These are phyloP conservation scores for Nepenthes mirabilis DNA, from an alignment of 148 eudicot species.

Conservation along the genomic window DNA sequence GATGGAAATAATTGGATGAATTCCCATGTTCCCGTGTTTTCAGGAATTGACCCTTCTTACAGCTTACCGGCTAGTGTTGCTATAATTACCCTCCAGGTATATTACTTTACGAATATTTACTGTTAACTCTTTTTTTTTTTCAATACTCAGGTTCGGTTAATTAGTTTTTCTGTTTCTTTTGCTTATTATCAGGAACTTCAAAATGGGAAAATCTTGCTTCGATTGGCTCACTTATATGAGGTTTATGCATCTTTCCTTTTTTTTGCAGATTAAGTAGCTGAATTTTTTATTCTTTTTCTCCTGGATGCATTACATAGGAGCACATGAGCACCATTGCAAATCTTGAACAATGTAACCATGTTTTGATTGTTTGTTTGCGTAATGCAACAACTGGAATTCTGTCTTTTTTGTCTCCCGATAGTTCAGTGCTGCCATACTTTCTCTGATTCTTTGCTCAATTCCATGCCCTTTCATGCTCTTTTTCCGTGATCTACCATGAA, in stretches of 20 bases:
- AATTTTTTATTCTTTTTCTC: not conserved
- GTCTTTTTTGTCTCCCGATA: too few species aligned
- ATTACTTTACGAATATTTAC: not conserved
- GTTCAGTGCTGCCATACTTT: too few species aligned
- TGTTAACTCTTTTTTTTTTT: not conserved
- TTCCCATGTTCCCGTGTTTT: conserved; percentile 48
- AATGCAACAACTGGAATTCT: too few species aligned
- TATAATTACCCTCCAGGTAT: conserved; percentile 76
- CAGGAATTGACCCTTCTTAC: conserved; percentile 68
- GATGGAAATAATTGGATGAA: conserved; percentile 54
- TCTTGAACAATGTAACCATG: too few species aligned
- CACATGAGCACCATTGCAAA: too few species aligned
- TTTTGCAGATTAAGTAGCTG: not conserved
- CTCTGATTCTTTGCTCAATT: too few species aligned
- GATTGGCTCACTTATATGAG: conserved; percentile 93
- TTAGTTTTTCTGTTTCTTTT: not conserved
- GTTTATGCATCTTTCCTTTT: conserved; percentile 21
- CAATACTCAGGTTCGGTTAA: not conserved
- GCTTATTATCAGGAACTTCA: conserved; percentile 64
- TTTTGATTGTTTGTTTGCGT: too few species aligned
- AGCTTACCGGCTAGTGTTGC: conserved; percentile 73
- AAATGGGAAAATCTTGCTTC: conserved; percentile 61
- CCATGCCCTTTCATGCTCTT: too few species aligned
- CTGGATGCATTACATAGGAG: not conserved
- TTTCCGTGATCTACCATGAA: too few species aligned